These are phyloP conservation scores for Neophaeococcomyces mojaviensis DNA, from an alignment of 2,329 filamentous ascomycete species.

Conservation along the genomic window DNA sequence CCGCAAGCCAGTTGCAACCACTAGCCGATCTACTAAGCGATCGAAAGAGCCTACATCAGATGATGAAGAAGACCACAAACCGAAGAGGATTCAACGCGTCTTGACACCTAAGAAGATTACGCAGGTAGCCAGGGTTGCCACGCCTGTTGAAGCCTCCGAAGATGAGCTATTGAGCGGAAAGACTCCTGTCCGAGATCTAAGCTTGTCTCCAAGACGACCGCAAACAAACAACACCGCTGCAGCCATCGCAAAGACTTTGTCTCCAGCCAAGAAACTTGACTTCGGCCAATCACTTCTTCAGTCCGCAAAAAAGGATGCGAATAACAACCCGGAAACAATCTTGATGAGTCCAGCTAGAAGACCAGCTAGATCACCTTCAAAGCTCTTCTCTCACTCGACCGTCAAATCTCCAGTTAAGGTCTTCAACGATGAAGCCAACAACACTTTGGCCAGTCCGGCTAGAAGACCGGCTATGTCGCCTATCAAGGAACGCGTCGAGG, in stretches of 20 bases:
- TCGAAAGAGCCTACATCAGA: slow-evolving; percentile 13
- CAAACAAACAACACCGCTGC: not conserved
- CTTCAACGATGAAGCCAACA: not conserved
- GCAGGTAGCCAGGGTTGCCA: slow-evolving; percentile 1
- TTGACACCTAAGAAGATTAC: slow-evolving; percentile 44
- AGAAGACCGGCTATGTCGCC: slow-evolving; percentile 5
- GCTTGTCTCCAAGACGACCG: slow-evolving; percentile 29
- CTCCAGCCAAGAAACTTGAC: slow-evolving; percentile 34
- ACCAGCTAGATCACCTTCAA: slow-evolving; percentile 34
- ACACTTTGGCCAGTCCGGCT: slow-evolving; percentile 3
- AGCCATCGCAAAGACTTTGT: slow-evolving; percentile 22
- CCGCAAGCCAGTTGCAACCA: slow-evolving; percentile 32
- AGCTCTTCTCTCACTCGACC: slow-evolving; percentile 1
- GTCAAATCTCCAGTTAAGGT: not conserved
- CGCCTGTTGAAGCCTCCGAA: slow-evolving; percentile 22
- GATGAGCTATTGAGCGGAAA: slow-evolving; percentile 36
- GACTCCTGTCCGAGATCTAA: slow-evolving; percentile 27
- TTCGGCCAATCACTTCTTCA: slow-evolving; percentile 23
- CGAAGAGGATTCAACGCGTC: slow-evolving; percentile 25
- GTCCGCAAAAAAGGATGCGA: slow-evolving; percentile 27
- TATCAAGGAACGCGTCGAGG: too few relatives aligned
- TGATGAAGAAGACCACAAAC: slow-evolving; percentile 16
- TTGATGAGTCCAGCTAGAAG: slow-evolving; percentile 39
- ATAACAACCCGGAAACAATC: slow-evolving; percentile 27
- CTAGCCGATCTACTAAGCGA: slow-evolving; percentile 26